Percentiles rank a stretch among this genome's conserved stretches.
phyloP scores from a whole-genome alignment of 768 basidiomycete species.

The Heimioporus sp. region DNA sequence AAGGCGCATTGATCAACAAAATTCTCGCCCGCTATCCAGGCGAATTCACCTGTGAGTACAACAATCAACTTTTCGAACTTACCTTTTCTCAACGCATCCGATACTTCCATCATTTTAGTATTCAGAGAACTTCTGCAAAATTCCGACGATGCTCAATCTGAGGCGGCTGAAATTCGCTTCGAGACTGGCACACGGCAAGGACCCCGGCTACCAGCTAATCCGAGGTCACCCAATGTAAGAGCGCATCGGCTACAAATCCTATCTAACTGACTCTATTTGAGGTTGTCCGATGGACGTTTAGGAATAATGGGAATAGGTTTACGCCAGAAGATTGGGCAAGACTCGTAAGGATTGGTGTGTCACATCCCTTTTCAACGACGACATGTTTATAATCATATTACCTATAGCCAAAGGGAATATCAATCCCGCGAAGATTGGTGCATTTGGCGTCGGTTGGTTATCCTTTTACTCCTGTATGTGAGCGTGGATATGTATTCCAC shows the following conservation, averaged over 20 bases:
- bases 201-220: not conserved
- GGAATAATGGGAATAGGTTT: conserved; percentile 91
- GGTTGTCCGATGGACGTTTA: conserved; percentile 80
- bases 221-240: conserved; percentile 50
- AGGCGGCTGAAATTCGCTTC: conserved; percentile 72
- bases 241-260: conserved; percentile 41
- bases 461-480: not conserved
- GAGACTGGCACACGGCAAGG: conserved; percentile 50
- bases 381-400: not conserved
- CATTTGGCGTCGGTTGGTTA: conserved; percentile 72
- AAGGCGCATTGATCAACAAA: conserved; percentile 90
- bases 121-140: conserved; percentile 90
- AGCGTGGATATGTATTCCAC: not conserved
- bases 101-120: conserved; percentile 29
- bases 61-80: not conserved
- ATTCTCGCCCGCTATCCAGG: conserved; percentile 93
- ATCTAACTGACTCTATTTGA: conserved; percentile 23
- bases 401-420: conserved; percentile 83
- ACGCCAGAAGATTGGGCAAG: conserved; percentile 84
- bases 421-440: conserved; percentile 92
- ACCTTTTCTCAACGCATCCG: not conserved
- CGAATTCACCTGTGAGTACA: conserved; percentile 70
- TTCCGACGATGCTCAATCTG: conserved; percentile 83
- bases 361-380: not conserved
- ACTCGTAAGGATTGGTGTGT: conserved; percentile 81